Conservation (phyloP, 345 rosid species). For the Salix exigua region DNA sequence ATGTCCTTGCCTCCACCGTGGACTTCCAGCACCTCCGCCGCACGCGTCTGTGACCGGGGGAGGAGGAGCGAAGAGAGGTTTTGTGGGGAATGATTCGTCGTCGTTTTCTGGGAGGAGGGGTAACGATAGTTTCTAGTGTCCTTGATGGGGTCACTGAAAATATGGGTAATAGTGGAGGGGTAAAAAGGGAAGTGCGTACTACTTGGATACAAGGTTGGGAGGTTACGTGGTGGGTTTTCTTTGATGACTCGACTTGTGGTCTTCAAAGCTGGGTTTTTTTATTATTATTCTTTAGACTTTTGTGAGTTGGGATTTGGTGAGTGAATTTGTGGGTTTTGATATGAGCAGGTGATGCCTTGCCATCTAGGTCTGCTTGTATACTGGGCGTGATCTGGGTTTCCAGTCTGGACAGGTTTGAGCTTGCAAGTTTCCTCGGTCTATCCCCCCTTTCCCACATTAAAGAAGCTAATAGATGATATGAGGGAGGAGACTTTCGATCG, state of each 20-base stretch:
- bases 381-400: too few relatives aligned
- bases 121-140: conserved; percentile 34
- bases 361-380: too few relatives aligned
- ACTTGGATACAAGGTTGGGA: conserved; percentile 77
- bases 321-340: too few relatives aligned
- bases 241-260: conserved; percentile 76
- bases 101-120: conserved; percentile 64
- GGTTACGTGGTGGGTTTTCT: conserved; percentile 66
- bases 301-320: too few relatives aligned
- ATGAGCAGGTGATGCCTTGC: too few relatives aligned
- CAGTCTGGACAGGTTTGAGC: too few relatives aligned
- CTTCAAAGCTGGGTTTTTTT: conserved; percentile 30
- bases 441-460: too few relatives aligned
- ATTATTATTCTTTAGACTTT: too few relatives aligned
- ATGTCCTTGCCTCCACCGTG: conserved; percentile 41
- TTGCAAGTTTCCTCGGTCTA: too few relatives aligned
- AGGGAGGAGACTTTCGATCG: too few relatives aligned
- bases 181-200: conserved; percentile 12
- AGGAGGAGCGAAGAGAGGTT: conserved; percentile 46
- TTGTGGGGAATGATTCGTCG: conserved; percentile 50
- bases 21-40: conserved; percentile 29
- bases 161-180: conserved; percentile 10
- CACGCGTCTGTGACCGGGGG: conserved; percentile 30
- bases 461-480: too few relatives aligned
- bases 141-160: conserved; percentile 37